Percentiles rank a stretch among this genome's conserved stretches.
phyloP scores from a whole-genome alignment of 441 rosid species.

The Adansonia rubrostipa region DNA sequence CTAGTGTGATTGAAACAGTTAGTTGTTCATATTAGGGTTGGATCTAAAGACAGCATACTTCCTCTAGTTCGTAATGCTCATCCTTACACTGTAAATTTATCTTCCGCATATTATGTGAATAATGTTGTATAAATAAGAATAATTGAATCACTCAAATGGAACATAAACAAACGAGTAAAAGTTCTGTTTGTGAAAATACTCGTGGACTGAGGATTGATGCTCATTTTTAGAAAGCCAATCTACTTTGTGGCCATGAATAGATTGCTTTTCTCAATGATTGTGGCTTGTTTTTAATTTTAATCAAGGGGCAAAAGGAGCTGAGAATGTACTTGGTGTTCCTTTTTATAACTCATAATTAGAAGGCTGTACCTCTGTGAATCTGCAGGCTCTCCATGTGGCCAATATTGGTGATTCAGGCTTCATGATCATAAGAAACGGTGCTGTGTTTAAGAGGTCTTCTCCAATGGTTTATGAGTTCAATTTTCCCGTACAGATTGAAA shows the following conservation, averaged over 20 bases:
- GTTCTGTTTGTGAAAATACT: conserved; percentile 6
- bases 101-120: not conserved
- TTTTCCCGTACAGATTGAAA: conserved; percentile 65
- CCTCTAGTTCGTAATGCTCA: not conserved
- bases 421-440: conserved; percentile 62
- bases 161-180: not conserved
- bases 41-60: not conserved
- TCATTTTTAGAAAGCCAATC: not conserved
- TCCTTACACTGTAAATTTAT: not conserved
- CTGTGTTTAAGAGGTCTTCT: conserved; percentile 57
- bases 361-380: conserved; percentile 12
- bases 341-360: conserved; percentile 14
- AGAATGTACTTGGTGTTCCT: not conserved
- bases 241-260: not conserved
- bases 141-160: not conserved
- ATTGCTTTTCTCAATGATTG: not conserved
- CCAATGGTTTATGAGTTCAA: conserved; percentile 70
- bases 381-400: conserved; percentile 69
- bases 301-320: not conserved
- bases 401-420: conserved; percentile 84
- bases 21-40: not conserved
- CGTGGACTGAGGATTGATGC: conserved; percentile 3
- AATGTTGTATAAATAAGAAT: not conserved
- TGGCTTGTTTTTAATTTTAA: not conserved
- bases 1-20: not conserved